Evolutionary conservation across 768 basidiomycete species (phyloP).

Genomic region (Agrocybe pediades): DNA sequence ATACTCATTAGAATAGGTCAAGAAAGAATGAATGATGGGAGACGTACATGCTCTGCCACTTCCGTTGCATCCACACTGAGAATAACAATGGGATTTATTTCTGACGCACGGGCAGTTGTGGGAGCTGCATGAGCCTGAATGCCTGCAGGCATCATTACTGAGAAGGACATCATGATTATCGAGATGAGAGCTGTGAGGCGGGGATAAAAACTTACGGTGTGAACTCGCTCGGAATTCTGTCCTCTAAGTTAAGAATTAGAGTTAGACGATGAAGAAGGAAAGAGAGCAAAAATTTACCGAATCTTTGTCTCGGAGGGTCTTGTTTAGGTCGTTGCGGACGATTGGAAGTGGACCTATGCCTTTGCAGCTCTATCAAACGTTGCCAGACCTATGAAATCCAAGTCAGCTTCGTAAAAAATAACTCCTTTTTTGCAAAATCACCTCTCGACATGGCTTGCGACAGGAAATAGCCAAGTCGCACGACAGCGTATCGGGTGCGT

Average conservation of each 20-base stretch:
- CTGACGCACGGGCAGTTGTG: conserved; percentile 50
- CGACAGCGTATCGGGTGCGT: conserved; percentile 45
- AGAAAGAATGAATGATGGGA: conserved; percentile 5
- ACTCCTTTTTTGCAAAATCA: conserved; percentile 22
- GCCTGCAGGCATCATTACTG: conserved; percentile 54
- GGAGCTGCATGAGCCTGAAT: conserved; percentile 55
- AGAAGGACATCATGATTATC: background rate
- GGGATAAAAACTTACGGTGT: conserved; percentile 26
- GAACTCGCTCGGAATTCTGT: conserved; percentile 15
- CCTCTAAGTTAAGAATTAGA: background rate
- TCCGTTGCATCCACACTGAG: conserved; percentile 59
- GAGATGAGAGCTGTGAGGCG: too few species aligned
- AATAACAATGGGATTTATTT: conserved; percentile 55
- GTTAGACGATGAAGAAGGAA: background rate
- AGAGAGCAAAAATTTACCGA: background rate
- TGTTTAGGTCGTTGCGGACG: background rate
- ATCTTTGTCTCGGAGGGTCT: background rate
- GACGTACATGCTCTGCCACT: conserved; percentile 47
- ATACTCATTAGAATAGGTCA: background rate
- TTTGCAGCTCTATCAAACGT: conserved; percentile 7
- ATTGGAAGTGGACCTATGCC: background rate
- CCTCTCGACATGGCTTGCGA: conserved; percentile 63
- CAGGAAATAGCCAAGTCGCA: conserved; percentile 60
- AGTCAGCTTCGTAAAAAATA: background rate
- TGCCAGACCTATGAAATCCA: background rate